Conservation (phyloP, 2,329 filamentous ascomycete species). For the Paecilomyces formosus region DNA sequence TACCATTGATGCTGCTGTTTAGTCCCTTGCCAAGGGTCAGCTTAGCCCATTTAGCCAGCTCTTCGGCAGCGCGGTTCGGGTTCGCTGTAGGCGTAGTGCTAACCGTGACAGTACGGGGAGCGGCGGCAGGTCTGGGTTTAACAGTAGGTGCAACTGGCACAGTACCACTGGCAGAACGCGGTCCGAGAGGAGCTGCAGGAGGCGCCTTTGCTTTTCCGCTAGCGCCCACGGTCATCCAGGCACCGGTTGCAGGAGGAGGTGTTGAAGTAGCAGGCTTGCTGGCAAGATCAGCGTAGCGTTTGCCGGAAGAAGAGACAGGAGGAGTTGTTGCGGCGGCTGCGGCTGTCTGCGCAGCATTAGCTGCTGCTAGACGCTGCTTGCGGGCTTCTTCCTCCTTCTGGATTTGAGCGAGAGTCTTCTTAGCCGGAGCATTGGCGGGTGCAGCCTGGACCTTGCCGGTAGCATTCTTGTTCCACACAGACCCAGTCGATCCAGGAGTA, state of each 20-base stretch:
- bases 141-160: conserved; percentile 31
- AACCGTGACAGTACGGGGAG: conserved; percentile 42
- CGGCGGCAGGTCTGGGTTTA: conserved; percentile 50
- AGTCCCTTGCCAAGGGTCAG: conserved; percentile 69
- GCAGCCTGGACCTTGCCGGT: conserved; percentile 32
- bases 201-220: conserved; percentile 84
- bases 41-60: conserved; percentile 90
- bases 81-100: conserved; percentile 35
- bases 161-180: conserved; percentile 42
- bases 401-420: conserved; percentile 93
- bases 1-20: conserved; percentile 60
- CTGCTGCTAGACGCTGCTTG: conserved; percentile 64
- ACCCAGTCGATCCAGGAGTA: conserved; percentile 45
- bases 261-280: conserved; percentile 55
- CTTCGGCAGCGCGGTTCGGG: conserved; percentile 66
- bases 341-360: conserved; percentile 41
- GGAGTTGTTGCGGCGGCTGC: conserved; percentile 28
- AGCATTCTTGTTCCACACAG: conserved; percentile 45
- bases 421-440: conserved; percentile 41
- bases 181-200: conserved; percentile 35
- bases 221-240: conserved; percentile 93
- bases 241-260: conserved; percentile 42
- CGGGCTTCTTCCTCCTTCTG: conserved; percentile 90
- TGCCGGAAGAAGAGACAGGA: conserved; percentile 50
- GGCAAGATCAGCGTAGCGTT: conserved; percentile 91